A percentile compares a stretch with the other conserved stretches of the same genome.
Conservation (phyloP, 225 moss, liverwort and hornwort species). For the Polytrichum commune region DNA sequence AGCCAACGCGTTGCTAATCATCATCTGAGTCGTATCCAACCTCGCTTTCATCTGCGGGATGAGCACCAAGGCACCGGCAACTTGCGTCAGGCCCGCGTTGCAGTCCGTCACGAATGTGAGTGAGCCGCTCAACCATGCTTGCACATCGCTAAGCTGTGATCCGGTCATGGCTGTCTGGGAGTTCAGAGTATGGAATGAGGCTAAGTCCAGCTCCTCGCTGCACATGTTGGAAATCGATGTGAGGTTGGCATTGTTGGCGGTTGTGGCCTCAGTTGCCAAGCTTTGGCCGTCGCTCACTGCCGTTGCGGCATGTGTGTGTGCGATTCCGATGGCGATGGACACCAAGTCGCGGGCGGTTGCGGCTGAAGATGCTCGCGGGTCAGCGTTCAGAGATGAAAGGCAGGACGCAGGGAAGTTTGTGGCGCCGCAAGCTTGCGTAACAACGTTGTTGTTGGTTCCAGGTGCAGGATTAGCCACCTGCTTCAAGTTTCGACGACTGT, state of each 20-base stretch:
- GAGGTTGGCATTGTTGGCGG: constrained; percentile 31
- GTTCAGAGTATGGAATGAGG: constrained; percentile 44
- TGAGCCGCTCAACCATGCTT: constrained; percentile 55
- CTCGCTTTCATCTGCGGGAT: constrained; percentile 28
- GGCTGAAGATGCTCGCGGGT: constrained; percentile 32
- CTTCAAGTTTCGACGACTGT: background rate
- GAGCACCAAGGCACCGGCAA: constrained; percentile 20
- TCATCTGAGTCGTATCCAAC: constrained; percentile 27
- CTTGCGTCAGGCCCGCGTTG: constrained; percentile 28
- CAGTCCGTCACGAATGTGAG: constrained; percentile 45
- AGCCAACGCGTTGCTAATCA: constrained; percentile 46
- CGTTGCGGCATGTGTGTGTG: constrained; percentile 19
- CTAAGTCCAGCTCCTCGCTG: constrained; percentile 40
- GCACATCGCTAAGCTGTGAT: constrained; percentile 40
- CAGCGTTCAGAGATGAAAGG: constrained; percentile 15
- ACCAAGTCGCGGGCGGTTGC: constrained; percentile 36
- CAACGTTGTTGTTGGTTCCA: background rate
- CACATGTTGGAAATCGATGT: constrained; percentile 37
- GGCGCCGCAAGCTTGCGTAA: constrained; percentile 46
- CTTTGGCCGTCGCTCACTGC: constrained; percentile 25
- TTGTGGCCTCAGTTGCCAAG: constrained; percentile 19
- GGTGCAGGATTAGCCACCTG: background rate
- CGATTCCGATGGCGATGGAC: constrained; percentile 27
- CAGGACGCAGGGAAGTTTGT: constrained; percentile 37
- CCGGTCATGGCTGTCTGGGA: constrained; percentile 39